Conservation (phyloP, 2,329 filamentous ascomycete genomes). For the Cytospora piceicola region DNA sequence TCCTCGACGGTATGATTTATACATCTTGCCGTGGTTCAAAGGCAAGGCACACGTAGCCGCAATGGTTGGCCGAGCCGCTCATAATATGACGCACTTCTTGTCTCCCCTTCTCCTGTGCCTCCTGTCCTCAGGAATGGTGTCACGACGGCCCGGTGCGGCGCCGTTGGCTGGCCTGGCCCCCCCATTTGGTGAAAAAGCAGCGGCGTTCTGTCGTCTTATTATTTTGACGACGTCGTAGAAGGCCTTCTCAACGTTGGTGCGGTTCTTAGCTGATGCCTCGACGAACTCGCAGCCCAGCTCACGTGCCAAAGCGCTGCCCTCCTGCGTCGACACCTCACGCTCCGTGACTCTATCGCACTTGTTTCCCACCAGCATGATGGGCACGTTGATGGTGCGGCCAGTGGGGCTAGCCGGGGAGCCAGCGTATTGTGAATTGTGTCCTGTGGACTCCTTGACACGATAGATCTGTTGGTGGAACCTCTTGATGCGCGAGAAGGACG, state of each 20-base stretch:
- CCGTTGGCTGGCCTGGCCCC: constrained; percentile 41
- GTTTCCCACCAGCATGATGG: constrained; percentile 98
- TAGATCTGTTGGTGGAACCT: constrained; percentile 97
- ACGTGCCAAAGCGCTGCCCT: constrained; percentile 87
- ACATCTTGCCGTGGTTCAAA: constrained; percentile 10
- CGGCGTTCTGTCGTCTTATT: constrained; percentile 79
- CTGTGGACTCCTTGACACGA: constrained; percentile 89
- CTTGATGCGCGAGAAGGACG: constrained; percentile 92
- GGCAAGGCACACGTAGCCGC: neutral
- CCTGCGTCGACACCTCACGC: constrained; percentile 93
- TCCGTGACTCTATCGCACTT: constrained; percentile 97
- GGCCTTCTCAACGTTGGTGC: constrained; percentile 97
- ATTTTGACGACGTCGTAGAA: constrained; percentile 97
- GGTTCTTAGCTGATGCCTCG: constrained; percentile 96
- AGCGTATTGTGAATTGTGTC: constrained; percentile 75
- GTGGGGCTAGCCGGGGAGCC: constrained; percentile 70
- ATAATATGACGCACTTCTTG: constrained; percentile 50
- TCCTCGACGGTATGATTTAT: constrained; percentile 11
- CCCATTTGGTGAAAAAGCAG: constrained; percentile 46
- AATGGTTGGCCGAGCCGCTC: constrained; percentile 31
- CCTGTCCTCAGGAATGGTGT: constrained; percentile 36
- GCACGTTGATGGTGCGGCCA: constrained; percentile 70
- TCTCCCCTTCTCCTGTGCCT: constrained; percentile 39
- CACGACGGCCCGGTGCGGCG: constrained; percentile 34
- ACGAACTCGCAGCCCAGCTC: constrained; percentile 96